Evolutionary conservation across 2,329 filamentous ascomycete genomes (phyloP).

Genomic region (Penicillium sp.): DNA sequence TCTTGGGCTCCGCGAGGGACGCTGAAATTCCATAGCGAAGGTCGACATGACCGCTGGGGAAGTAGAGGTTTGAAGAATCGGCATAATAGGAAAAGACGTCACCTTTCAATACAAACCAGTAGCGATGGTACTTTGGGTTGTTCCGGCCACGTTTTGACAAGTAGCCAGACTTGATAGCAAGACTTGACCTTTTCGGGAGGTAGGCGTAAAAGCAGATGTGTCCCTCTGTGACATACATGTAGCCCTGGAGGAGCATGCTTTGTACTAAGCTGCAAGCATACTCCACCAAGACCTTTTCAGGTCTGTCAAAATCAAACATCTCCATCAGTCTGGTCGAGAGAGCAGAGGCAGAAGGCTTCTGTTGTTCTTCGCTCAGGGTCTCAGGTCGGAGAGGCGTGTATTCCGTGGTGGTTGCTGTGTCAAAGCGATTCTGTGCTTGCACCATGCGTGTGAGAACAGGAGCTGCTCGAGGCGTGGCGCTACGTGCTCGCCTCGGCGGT

Average conservation of each 20-base stretch:
- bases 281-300: conserved; percentile 84
- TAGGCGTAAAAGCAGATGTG: conserved; percentile 98
- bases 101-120: conserved; percentile 90
- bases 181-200: conserved; percentile 82
- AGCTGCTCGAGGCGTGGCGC: conserved; percentile 52
- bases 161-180: conserved; percentile 80
- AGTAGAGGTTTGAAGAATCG: conserved; percentile 82
- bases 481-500: conserved; percentile 28
- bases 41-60: conserved; percentile 87
- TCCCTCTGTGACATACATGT: conserved; percentile 88
- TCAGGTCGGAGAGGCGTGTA: conserved; percentile 19
- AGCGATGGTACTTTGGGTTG: conserved; percentile 82
- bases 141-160: conserved; percentile 83
- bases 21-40: conserved; percentile 88
- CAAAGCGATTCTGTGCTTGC: conserved; percentile 65
- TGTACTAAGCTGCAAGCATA: conserved; percentile 93
- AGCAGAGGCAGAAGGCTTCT: conserved; percentile 50
- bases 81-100: conserved; percentile 89
- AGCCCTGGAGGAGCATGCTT: conserved; percentile 87
- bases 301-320: conserved; percentile 77
- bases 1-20: conserved; percentile 66
- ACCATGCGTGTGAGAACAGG: conserved; percentile 77
- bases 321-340: conserved; percentile 73
- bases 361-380: conserved; percentile 52
- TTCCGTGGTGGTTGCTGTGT: conserved; percentile 22